Evolutionary conservation across 2,329 filamentous ascomycete species (phyloP).

Genomic region (Arthrobotrys iridis): DNA sequence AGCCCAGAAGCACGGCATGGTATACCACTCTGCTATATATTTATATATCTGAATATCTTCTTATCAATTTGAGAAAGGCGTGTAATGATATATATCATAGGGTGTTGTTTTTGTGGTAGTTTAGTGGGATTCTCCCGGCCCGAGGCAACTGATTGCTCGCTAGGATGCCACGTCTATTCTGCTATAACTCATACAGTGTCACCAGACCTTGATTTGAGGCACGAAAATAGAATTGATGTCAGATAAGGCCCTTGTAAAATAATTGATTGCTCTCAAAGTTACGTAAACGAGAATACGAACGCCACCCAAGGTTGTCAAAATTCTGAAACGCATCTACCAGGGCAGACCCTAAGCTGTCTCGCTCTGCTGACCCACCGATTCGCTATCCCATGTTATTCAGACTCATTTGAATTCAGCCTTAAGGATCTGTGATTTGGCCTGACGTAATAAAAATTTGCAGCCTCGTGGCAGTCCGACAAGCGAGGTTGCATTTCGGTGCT

Average conservation of each 20-base stretch:
- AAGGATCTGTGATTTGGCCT: conserved; percentile 30
- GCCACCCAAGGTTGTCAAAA: conserved; percentile 8
- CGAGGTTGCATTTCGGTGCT: conserved; percentile 45
- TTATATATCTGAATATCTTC: no score
- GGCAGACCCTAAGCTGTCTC: conserved; percentile 4
- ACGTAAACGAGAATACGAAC: conserved; percentile 46
- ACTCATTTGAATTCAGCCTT: conserved; percentile 43
- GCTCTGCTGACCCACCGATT: conserved; percentile 25
- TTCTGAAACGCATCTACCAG: conserved; percentile 43
- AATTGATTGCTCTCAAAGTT: conserved; percentile 25
- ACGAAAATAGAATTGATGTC: conserved; percentile 19
- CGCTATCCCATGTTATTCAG: conserved; percentile 16
- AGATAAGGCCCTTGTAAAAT: conserved; percentile 20
- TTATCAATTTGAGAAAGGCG: no score
- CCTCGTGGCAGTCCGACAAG: conserved; percentile 32
- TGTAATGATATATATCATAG: no score
- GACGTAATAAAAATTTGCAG: conserved; percentile 38
- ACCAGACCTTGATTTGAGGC: conserved; percentile 9
- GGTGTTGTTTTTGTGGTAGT: conserved; percentile 42
- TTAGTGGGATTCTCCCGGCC: conserved; percentile 21
- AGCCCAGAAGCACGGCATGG: no score
- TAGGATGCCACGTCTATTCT: conserved; percentile 36
- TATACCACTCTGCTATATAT: no score
- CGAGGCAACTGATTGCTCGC: conserved; percentile 18
- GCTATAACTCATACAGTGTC: not conserved